Percentiles rank a stretch among this genome's conserved stretches.
phyloP scores from a whole-genome alignment of 176 grass and related monocot species.

The Rhynchospora tenuis region DNA sequence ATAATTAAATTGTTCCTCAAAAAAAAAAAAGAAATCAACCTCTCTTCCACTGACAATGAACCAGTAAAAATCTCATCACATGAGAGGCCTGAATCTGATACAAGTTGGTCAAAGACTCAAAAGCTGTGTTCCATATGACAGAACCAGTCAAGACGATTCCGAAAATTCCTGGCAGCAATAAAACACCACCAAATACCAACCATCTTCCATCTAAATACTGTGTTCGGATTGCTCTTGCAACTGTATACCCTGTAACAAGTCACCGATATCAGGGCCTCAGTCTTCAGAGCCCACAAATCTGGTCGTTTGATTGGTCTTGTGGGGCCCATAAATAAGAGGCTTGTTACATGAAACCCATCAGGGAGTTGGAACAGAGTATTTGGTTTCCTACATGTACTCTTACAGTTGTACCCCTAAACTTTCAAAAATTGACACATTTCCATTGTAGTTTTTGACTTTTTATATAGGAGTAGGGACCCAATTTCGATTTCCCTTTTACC shows the following conservation, averaged over 20 bases:
- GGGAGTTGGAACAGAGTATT: neutral
- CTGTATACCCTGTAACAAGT: too few species aligned
- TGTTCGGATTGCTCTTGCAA: neutral
- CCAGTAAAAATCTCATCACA: neutral
- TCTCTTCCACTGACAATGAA: neutral
- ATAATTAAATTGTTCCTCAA: too few species aligned
- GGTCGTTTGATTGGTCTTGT: too few species aligned
- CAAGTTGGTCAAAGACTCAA: neutral
- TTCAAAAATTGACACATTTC: neutral
- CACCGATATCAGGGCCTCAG: too few species aligned
- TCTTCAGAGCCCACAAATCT: too few species aligned
- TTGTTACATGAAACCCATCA: neutral
- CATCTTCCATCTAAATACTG: neutral
- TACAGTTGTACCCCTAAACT: neutral
- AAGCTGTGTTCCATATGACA: neutral
- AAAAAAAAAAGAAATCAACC: too few species aligned
- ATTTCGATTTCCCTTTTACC: constrained; percentile 12
- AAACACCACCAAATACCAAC: neutral
- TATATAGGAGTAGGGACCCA: neutral
- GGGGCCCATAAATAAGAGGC: neutral
- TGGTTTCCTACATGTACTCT: neutral
- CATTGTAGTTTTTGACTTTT: neutral
- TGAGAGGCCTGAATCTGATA: neutral
- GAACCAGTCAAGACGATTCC: neutral
- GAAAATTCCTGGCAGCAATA: neutral